Evolutionary conservation across 306 rosid species (phyloP).

Genomic region (Dalbergia cochinchinensis): DNA sequence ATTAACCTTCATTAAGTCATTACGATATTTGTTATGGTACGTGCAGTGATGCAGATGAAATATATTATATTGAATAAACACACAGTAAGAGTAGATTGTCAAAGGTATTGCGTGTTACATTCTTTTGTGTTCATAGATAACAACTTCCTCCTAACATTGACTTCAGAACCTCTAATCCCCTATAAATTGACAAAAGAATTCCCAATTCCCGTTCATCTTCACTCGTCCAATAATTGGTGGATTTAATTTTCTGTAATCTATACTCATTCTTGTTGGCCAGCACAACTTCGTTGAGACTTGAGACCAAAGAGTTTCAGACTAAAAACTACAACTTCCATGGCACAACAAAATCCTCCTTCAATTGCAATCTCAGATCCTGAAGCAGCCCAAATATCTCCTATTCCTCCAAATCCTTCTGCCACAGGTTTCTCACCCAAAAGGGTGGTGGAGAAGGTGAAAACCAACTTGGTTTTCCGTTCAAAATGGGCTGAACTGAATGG

Average conservation of each 20-base stretch:
- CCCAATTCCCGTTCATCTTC: background rate
- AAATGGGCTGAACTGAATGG: conserved; percentile 49
- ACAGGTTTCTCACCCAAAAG: conserved; percentile 3
- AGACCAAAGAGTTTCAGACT: background rate
- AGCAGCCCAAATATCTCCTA: conserved; percentile 17
- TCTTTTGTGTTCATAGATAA: background rate
- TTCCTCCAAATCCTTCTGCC: background rate
- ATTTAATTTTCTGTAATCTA: background rate
- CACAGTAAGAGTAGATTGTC: background rate
- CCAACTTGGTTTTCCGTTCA: conserved; percentile 38
- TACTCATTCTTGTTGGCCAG: background rate
- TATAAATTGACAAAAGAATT: conserved; percentile 1
- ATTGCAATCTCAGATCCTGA: conserved; percentile 39
- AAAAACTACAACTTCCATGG: conserved; percentile 9
- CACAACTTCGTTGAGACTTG: background rate
- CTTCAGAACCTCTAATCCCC: background rate
- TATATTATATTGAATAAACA: background rate
- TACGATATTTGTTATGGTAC: too few relatives aligned
- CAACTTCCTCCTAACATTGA: conserved; percentile 14
- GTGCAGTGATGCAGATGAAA: too few relatives aligned
- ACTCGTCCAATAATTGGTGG: background rate
- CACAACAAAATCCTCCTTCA: conserved; percentile 38
- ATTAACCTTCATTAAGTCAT: background rate
- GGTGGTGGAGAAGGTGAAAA: conserved; percentile 27
- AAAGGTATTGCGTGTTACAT: background rate